A percentile compares a stretch with the other conserved stretches of the same genome.
Conservation (phyloP, 208 protist genomes). For the Jaenimonas drosophilae region DNA sequence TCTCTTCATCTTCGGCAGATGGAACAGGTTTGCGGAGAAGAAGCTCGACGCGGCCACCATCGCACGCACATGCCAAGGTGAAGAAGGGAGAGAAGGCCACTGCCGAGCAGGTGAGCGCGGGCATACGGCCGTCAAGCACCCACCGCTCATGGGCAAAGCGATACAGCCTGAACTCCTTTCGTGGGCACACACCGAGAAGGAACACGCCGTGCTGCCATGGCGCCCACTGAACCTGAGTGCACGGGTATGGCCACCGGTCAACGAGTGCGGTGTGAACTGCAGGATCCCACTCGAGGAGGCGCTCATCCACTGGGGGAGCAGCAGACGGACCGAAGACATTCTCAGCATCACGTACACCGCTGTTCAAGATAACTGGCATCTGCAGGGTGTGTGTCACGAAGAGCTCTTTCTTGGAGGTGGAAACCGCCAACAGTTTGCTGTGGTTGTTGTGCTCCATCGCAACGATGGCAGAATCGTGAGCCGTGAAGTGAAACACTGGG, state of each 20-base stretch:
- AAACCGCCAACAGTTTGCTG: slow-evolving; percentile 61
- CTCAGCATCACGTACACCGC: slow-evolving; percentile 1
- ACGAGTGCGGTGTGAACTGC: slow-evolving; percentile 35
- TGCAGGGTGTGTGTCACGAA: slow-evolving; percentile 56
- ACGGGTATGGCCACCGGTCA: slow-evolving; percentile 37
- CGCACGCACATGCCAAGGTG: slow-evolving; percentile 59
- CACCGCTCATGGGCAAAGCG: slow-evolving; percentile 69
- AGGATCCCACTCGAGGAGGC: slow-evolving; percentile 47
- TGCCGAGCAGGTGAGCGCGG: slow-evolving; percentile 30
- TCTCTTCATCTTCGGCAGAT: slow-evolving; percentile 3
- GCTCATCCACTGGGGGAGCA: slow-evolving; percentile 16
- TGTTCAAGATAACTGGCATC: slow-evolving; percentile 44
- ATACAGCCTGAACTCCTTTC: slow-evolving; percentile 55
- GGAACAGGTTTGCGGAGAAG: slow-evolving; percentile 13
- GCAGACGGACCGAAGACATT: slow-evolving; percentile 9
- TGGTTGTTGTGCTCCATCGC: slow-evolving; percentile 87
- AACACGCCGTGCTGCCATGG: slow-evolving; percentile 81
- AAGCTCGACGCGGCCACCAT: slow-evolving; percentile 30
- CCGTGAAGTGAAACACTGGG: slow-evolving; percentile 71
- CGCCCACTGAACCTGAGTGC: slow-evolving; percentile 64
- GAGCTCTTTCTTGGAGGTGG: slow-evolving; percentile 65
- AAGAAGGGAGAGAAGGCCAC: slow-evolving; percentile 59
- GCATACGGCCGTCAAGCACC: slow-evolving; percentile 47
- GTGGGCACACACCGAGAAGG: slow-evolving; percentile 47
- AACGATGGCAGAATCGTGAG: slow-evolving; percentile 54